Percentiles rank a stretch among this genome's conserved stretches.
phyloP scores from a whole-genome alignment of 2,329 filamentous ascomycete genomes.

The Pestalotiopsis sp. region DNA sequence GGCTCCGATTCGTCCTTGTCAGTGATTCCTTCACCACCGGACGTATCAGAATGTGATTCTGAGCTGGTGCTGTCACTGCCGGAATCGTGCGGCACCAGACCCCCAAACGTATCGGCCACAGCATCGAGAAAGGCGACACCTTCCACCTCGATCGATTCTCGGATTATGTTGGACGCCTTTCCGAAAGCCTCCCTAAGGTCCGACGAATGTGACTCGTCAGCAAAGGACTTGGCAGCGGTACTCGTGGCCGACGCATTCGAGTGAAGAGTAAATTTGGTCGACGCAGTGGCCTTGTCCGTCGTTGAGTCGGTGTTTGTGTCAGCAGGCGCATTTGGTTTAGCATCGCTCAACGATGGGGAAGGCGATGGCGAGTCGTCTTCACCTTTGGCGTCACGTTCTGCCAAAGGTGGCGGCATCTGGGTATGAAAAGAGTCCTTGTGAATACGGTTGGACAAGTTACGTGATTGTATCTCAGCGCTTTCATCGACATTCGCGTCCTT shows the following conservation, averaged over 20 bases:
- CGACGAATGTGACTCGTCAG: slow-evolving; percentile 9
- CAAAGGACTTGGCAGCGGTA: background rate
- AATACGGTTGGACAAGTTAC: background rate
- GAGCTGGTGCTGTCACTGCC: background rate
- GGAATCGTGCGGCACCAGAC: slow-evolving; percentile 2
- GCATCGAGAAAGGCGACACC: slow-evolving; percentile 39
- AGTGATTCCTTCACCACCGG: slow-evolving; percentile 19
- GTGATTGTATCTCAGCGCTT: background rate
- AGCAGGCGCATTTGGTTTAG: background rate
- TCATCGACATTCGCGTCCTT: background rate
- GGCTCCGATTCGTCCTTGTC: background rate
- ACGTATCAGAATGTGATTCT: slow-evolving; percentile 14
- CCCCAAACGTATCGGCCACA: slow-evolving; percentile 17
- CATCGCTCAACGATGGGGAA: background rate
- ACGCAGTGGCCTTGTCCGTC: background rate
- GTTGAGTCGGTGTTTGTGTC: background rate
- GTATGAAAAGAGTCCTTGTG: background rate
- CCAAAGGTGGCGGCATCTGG: background rate
- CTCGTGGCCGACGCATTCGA: background rate
- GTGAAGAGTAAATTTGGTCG: slow-evolving; percentile 5
- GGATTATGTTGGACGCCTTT: slow-evolving; percentile 43
- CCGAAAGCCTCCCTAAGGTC: slow-evolving; percentile 33
- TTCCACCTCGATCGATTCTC: slow-evolving; percentile 43
- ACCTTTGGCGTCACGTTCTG: background rate
- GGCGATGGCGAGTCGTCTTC: background rate